Conservation (phyloP, 2,329 filamentous ascomycete genomes). For the Nigrospora osmanthi region DNA sequence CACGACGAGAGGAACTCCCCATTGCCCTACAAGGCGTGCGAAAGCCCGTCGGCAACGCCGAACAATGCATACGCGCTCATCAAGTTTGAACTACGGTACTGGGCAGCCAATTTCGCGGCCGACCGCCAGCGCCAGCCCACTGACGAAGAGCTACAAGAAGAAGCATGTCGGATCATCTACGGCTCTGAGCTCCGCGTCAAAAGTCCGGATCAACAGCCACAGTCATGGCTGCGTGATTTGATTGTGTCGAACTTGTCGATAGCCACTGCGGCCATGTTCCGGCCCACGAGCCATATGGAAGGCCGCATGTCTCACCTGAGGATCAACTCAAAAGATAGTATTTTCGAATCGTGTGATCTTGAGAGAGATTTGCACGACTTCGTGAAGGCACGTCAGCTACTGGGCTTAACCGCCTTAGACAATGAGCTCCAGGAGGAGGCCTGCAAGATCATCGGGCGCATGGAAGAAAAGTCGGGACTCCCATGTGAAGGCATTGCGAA, state of each 20-base stretch:
- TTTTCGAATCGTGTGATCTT: conserved; percentile 49
- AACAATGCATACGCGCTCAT: conserved; percentile 54
- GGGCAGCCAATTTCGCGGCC: conserved; percentile 35
- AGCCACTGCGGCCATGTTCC: conserved; percentile 36
- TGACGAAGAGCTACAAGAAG: conserved; percentile 46
- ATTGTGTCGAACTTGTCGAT: conserved; percentile 40
- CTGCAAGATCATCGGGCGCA: conserved; percentile 47
- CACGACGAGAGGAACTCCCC: conserved; percentile 53
- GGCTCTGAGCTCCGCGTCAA: conserved; percentile 40
- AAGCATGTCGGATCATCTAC: conserved; percentile 52
- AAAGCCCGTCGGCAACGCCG: conserved; percentile 34
- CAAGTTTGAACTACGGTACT: conserved; percentile 49
- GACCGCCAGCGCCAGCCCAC: conserved; percentile 31
- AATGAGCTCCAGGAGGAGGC: conserved; percentile 53
- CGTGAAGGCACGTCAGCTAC: conserved; percentile 38
- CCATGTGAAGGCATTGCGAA: conserved; percentile 43
- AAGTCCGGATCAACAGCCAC: conserved; percentile 26
- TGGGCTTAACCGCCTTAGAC: conserved; percentile 53
- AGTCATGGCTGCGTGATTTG: conserved; percentile 52
- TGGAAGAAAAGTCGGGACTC: conserved; percentile 42
- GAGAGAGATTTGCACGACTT: conserved; percentile 47
- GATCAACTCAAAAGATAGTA: conserved; percentile 50
- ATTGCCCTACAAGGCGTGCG: conserved; percentile 42
- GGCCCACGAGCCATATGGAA: conserved; percentile 36
- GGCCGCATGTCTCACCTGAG: conserved; percentile 39